Evolutionary conservation across 2,329 filamentous ascomycete species (phyloP), one percentile per base, ranked within the genome.

Genomic region (Golovinomyces cichoracearum): DNA sequence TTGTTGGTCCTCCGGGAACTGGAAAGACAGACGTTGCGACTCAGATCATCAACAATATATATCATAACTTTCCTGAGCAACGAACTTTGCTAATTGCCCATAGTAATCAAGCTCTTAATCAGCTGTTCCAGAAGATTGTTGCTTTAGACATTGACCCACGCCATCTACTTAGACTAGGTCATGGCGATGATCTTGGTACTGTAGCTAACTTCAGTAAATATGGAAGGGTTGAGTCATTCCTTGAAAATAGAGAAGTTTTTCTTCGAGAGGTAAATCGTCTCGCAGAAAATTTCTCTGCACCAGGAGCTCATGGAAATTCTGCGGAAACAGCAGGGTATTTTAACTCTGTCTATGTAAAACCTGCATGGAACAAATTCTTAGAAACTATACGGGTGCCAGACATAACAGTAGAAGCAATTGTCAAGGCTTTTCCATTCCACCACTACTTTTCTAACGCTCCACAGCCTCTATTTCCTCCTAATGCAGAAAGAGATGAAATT

Each of bases 11-110:
- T 48, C 90, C 90, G 6, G 90, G 90, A 49, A 98, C 90, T 5
- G 90, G 92, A 53, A 98, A 98, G 68, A 98, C 90, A n/a, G 90
- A 98, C 63, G 90, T 98, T 48, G 86, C 85, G 45, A 94, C 88
- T 4, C 90, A 98, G 63, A 92, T 95, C 61, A 98, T 98, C 65
- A 94, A 83, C 67, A 94, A 95, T 62, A 81, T 98, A 56, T 98
- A 98, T 61, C 88, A 95, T 67, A 93, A 95, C 64, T 98, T 94
- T 61, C 86, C 90, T 6, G 71, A 79, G 53, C 85, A 98, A 63
- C 80, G 84, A 56, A 98, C 90, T 0, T 67, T 98, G 17, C 74
- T 98, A 37, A 76, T 98, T 53, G 90, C 90, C 4, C 90, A 98
- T 63, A 95, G 88, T 64, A 98, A 98, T 60, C 92, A 98, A 63